Evolutionary conservation across 1,139 yeast genomes (phyloP).

Genomic region (Blastobotrys buckinghamii): DNA sequence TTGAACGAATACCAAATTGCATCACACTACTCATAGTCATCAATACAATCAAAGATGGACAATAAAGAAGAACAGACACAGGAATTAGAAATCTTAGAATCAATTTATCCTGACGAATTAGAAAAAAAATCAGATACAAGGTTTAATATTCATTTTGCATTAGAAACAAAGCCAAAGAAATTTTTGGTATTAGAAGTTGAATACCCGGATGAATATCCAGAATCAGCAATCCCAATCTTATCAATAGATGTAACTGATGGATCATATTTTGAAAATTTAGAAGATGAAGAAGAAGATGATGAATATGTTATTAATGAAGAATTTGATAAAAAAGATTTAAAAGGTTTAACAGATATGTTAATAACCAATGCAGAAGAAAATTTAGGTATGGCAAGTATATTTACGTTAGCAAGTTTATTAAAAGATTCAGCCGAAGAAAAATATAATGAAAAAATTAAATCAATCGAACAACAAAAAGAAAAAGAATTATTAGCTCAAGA

Average conservation of each 20-base stretch:
- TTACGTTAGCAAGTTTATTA: constrained; percentile 65
- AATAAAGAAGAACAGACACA: constrained; percentile 35
- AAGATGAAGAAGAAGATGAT: constrained; percentile 34
- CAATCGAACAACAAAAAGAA: constrained; percentile 54
- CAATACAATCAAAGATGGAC: constrained; percentile 41
- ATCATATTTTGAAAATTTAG: constrained; percentile 37
- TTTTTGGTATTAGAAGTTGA: constrained; percentile 47
- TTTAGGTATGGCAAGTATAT: constrained; percentile 80
- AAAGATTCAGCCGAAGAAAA: constrained; percentile 74
- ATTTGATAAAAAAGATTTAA: constrained; percentile 29
- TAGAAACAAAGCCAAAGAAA: constrained; percentile 48
- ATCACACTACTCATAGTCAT: too few relatives aligned
- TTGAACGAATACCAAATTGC: too few relatives aligned
- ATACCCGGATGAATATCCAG: constrained; percentile 70
- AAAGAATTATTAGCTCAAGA: constrained; percentile 51
- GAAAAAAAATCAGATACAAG: constrained; percentile 28
- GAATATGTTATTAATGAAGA: constrained; percentile 17
- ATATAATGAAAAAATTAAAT: constrained; percentile 52
- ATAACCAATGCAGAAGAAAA: constrained; percentile 56
- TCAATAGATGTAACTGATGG: constrained; percentile 38
- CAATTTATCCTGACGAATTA: constrained; percentile 91
- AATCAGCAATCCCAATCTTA: constrained; percentile 51
- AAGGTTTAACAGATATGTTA: constrained; percentile 43
- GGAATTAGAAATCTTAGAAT: constrained; percentile 54
- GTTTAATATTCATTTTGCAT: constrained; percentile 34